These are phyloP conservation scores for Phytophthora palmivora DNA, from an alignment of 352 stramenopile genomes.

Conservation along the genomic window DNA sequence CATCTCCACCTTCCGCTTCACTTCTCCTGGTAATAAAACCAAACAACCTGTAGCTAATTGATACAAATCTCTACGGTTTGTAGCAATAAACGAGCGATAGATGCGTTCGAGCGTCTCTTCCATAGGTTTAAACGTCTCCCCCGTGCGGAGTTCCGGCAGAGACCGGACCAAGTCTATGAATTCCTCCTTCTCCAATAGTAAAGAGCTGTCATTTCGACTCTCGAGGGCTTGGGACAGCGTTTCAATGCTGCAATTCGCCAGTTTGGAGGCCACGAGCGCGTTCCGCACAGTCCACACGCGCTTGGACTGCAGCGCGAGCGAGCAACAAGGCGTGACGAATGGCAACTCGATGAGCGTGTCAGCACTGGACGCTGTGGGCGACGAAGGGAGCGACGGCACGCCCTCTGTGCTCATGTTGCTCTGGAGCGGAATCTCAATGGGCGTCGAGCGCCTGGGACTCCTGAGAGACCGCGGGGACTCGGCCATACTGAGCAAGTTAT, in stretches of 20 bases:
- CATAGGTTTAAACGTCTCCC: conserved; percentile 68
- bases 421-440: conserved; percentile 51
- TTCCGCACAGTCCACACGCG: conserved; percentile 73
- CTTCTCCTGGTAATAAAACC: conserved; percentile 55
- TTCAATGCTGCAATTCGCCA: conserved; percentile 53
- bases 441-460: conserved; percentile 21
- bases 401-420: conserved; percentile 60
- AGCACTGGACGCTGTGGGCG: conserved; percentile 46
- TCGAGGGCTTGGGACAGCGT: conserved; percentile 46
- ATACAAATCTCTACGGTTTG: conserved; percentile 64
- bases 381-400: conserved; percentile 63
- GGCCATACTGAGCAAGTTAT: conserved; percentile 19
- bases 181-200: conserved; percentile 52
- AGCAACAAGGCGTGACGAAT: conserved; percentile 61
- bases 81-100: conserved; percentile 66
- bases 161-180: conserved; percentile 67
- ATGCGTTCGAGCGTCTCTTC: conserved; percentile 74
- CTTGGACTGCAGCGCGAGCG: conserved; percentile 76
- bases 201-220: conserved; percentile 25
- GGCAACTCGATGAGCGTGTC: conserved; percentile 64
- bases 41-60: conserved; percentile 68
- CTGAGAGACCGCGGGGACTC: conserved; percentile 12
- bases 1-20: conserved; percentile 62
- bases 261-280: conserved; percentile 69
- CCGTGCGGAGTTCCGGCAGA: conserved; percentile 58